Base-by-base conservation (phyloP, 1,139 yeast genomes). In the Geotrichum aggregatum region DNA sequence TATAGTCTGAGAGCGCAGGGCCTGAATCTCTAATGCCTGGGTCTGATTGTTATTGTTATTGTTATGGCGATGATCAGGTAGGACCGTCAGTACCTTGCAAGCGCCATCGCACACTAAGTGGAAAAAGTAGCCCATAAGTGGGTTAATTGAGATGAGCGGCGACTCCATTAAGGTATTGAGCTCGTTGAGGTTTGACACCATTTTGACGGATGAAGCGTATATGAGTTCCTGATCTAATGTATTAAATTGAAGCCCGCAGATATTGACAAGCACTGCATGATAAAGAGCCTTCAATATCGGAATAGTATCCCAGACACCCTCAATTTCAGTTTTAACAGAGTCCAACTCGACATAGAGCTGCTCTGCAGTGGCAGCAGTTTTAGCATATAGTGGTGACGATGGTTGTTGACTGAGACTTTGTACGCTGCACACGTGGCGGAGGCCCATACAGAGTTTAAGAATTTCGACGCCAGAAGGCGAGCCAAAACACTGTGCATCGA, bases 211-310 rank as follows among this genome's bases (percentile, higher is more conserved):
- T 35, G 39, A 51, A 14, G 18, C 13, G 3, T 21, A 14, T 11
- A 40, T 33, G 2, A 13, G 1, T 11, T 39, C 16, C 2, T 19
- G 18, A 30, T 39, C 14, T 8, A 13, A 3, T 13, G 26, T 21
- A 3, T 21, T 39, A 49, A 38, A 8, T 30, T 53, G 47, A 3
- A 48, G 52, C 11, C 44, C 44, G 26, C 42, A 54, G 7, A 49
- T 35, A 14, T 26, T 39, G 11, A 56, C 59, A 40, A 61, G 52
- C 16, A 62, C 65, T 38, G 60, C 58, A 47, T 61, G 60, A 49
- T 63, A 64, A 18, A 63, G 56, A 2, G 66, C 66, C 51, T 62
- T 62, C 43, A 64, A 60, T 28, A 63, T 59, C 10, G 67, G 67
- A 10, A 57, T 55, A 3, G 67, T 61, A 47, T 63, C 67, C 67